Base-by-base conservation (phyloP, 1,139 yeast species). In the Candida labiduridarum region DNA sequence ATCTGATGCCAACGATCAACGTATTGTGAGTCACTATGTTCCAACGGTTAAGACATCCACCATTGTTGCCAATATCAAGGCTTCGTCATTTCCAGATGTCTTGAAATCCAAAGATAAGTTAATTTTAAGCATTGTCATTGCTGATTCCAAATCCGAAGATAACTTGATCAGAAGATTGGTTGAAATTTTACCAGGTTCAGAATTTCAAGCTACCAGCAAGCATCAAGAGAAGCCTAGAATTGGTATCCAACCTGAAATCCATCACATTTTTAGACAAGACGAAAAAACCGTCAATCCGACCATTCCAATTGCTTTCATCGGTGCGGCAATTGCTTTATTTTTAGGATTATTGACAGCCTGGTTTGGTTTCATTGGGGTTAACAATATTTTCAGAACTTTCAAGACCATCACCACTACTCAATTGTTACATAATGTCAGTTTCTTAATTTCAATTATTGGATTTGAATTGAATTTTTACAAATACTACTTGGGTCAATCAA, bases 401-500 rank as follows among this genome's bases (percentile, higher is more conserved):
- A 60, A 60, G 62, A 69, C 62, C 31, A 66, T 60, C 45, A 60
- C 62, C 49, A 57, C 60, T 36, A 55, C 49, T 50, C 77, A 64
- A 57, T 63, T 60, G 56, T 53, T 71, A 40, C 59, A 66, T 67
- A 68, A 82, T 62, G 60, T 68, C 16, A 78, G 78, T 3, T 84
- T 88, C 57, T 65, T 89, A 47, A 35, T 50, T 10, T 69, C 85
- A 2, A 64, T 91, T 44, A 63, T 79, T 16, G 83, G 82, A 4
- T 77, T 83, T 57, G 97, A 91, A 69, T 66, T 69, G 44, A 74
- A 81, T 22, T 89, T 91, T 60, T 67, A 80, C 56, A 78, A 76
- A 55, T 92, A 92, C 71, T 92, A 83, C 69, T 66, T 83, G 57
- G 87, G 89, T 30, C 74, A 82, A 40, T 76, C 89, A 22, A 89